These are phyloP conservation scores for Yamadazyma sp. DNA, from an alignment of 805 yeast species.

Conservation along the genomic window DNA sequence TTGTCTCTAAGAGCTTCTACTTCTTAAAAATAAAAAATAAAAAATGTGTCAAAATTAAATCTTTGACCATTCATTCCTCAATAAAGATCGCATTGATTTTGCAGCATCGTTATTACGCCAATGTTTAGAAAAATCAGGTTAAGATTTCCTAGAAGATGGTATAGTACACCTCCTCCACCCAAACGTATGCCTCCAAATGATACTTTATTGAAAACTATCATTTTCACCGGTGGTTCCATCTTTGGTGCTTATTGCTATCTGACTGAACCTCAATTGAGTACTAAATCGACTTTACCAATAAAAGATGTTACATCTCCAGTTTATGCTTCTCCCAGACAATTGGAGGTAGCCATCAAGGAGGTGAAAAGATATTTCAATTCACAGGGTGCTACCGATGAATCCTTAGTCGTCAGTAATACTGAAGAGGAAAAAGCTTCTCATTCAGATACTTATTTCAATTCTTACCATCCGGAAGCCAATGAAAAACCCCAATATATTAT, in stretches of 20 bases:
- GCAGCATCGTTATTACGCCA: too few species aligned
- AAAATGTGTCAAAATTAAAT: too few species aligned
- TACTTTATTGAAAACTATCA: conserved; percentile 3
- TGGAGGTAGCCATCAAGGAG: conserved; percentile 21
- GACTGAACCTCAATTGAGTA: neutral
- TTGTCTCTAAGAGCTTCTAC: too few species aligned
- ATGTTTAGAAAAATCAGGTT: too few species aligned
- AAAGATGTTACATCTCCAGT: conserved; percentile 17
- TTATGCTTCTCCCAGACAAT: conserved; percentile 19
- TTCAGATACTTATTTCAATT: conserved; percentile 32
- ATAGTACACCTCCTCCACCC: too few species aligned
- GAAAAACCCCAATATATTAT: conserved; percentile 43
- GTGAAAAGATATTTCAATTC: conserved; percentile 16
- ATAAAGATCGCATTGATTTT: too few species aligned
- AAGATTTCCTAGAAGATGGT: too few species aligned
- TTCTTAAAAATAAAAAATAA: too few species aligned
- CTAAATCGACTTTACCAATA: conserved; percentile 16
- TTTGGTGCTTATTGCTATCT: conserved; percentile 7
- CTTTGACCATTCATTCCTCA: too few species aligned
- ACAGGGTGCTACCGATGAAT: conserved; percentile 16
- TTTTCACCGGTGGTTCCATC: conserved; percentile 6
- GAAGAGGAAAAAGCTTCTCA: conserved; percentile 24
- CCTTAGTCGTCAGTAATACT: conserved; percentile 18
- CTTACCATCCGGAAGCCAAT: conserved; percentile 27
- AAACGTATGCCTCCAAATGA: conserved; percentile 3